These are phyloP conservation scores for Delonix regia DNA, from an alignment of 306 rosid genomes.

Conservation along the genomic window DNA sequence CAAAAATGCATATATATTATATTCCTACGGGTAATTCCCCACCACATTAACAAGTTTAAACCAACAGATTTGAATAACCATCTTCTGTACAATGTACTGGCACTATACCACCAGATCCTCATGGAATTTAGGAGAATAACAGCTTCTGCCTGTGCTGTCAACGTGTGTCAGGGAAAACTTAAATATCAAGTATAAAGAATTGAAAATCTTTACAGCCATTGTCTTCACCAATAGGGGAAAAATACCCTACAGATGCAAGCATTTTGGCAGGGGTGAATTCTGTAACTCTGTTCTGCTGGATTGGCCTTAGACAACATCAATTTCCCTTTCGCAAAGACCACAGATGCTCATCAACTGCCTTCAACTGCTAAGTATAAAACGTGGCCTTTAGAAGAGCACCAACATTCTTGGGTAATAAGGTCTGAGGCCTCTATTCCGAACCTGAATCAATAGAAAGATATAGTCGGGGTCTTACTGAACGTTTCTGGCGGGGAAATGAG, in stretches of 20 bases:
- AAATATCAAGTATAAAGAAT: slow-evolving; percentile 37
- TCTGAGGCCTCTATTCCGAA: slow-evolving; percentile 68
- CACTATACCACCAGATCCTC: slow-evolving; percentile 47
- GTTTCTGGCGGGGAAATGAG: slow-evolving; percentile 97
- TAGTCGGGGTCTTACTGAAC: slow-evolving; percentile 80
- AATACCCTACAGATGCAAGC: slow-evolving; percentile 36
- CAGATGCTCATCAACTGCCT: slow-evolving; percentile 46
- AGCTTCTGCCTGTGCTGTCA: slow-evolving; percentile 37
- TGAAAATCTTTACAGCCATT: slow-evolving; percentile 32
- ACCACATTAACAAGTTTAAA: slow-evolving; percentile 43
- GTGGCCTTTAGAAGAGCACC: slow-evolving; percentile 37
- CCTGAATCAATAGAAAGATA: slow-evolving; percentile 83
- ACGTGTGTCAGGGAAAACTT: slow-evolving; percentile 10
- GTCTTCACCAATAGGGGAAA: slow-evolving; percentile 33
- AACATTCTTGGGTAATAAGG: slow-evolving; percentile 34
- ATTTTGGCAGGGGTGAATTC: slow-evolving; percentile 27
- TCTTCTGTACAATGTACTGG: slow-evolving; percentile 50
- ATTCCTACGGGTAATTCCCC: slow-evolving; percentile 46
- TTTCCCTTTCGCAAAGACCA: slow-evolving; percentile 40
- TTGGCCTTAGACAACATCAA: slow-evolving; percentile 40
- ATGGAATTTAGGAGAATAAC: slow-evolving; percentile 36
- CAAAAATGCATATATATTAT: slow-evolving; percentile 47
- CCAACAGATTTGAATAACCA: slow-evolving; percentile 43
- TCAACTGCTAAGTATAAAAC: slow-evolving; percentile 41
- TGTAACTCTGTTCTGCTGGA: slow-evolving; percentile 37